These are phyloP conservation scores for Achaetomium macrosporum DNA, from an alignment of 2,329 filamentous ascomycete genomes.

Conservation along the genomic window DNA sequence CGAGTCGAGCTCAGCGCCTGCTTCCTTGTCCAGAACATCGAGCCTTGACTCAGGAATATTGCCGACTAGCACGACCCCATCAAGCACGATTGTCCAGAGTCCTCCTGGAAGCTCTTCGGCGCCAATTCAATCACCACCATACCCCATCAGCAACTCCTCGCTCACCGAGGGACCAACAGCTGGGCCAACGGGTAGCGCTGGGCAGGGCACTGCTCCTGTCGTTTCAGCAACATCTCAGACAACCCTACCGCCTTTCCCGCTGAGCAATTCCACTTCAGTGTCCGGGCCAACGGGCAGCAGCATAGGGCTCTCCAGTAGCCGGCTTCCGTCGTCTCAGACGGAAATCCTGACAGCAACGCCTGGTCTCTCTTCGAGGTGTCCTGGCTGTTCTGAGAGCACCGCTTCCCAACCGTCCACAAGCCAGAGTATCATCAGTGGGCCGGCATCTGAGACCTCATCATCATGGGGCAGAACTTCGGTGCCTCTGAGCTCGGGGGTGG, in stretches of 20 bases:
- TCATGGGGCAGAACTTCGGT: background rate
- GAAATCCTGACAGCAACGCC: background rate
- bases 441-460: background rate
- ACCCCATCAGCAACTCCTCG: constrained; percentile 10
- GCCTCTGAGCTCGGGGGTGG: background rate
- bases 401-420: constrained; percentile 6
- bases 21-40: constrained; percentile 9
- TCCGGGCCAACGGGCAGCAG: constrained; percentile 6
- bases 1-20: constrained; percentile 5
- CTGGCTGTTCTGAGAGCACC: background rate
- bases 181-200: background rate
- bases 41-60: background rate
- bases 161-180: background rate
- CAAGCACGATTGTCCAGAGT: background rate
- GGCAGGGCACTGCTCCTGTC: background rate
- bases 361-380: constrained; percentile 10
- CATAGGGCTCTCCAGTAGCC: background rate
- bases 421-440: background rate
- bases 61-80: background rate
- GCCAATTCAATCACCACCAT: constrained; percentile 3
- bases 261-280: constrained; percentile 5
- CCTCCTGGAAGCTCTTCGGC: background rate
- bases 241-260: constrained; percentile 8
- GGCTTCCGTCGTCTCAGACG: background rate
- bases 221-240: background rate